Evolutionary conservation across 495 filamentous ascomycete species (phyloP).

Genomic region (Copromyces sp.): DNA sequence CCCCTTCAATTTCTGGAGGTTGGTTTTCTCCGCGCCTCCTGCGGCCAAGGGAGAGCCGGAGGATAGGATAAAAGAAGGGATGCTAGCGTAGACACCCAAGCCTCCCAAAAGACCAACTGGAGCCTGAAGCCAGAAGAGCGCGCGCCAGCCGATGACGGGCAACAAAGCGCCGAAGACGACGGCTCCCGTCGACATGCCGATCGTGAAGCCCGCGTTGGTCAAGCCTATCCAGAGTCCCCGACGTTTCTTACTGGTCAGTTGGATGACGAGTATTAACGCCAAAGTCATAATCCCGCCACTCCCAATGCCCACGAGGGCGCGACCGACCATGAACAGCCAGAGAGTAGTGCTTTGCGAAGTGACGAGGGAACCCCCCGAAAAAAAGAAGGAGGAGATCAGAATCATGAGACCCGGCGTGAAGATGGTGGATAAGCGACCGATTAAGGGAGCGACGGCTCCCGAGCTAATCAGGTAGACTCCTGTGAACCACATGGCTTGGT

Average conservation of each 20-base stretch:
- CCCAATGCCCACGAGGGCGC: slow-evolving; percentile 54
- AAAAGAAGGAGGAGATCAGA: slow-evolving; percentile 42
- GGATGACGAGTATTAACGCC: slow-evolving; percentile 57
- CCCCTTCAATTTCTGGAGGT: slow-evolving; percentile 41
- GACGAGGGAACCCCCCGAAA: slow-evolving; percentile 52
- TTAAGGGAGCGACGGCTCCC: slow-evolving; percentile 55
- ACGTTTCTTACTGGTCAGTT: slow-evolving; percentile 51
- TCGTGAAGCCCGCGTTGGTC: slow-evolving; percentile 50
- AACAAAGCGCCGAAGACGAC: slow-evolving; percentile 57
- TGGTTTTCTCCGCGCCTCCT: slow-evolving; percentile 11
- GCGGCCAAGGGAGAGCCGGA: slow-evolving; percentile 7
- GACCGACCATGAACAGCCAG: slow-evolving; percentile 52
- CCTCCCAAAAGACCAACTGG: slow-evolving; percentile 48
- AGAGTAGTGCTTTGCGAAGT: slow-evolving; percentile 48
- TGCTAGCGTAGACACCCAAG: slow-evolving; percentile 46
- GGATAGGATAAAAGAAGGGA: slow-evolving; percentile 35
- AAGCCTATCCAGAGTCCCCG: slow-evolving; percentile 62
- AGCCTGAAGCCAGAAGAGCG: slow-evolving; percentile 58
- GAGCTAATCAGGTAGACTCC: slow-evolving; percentile 62
- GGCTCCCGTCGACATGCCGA: slow-evolving; percentile 60
- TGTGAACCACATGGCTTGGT: slow-evolving; percentile 64
- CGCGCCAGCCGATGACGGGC: slow-evolving; percentile 54
- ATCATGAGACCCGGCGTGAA: slow-evolving; percentile 56
- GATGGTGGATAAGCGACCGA: slow-evolving; percentile 55
- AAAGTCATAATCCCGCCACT: slow-evolving; percentile 57